Evolutionary conservation across 2,329 filamentous ascomycete species (phyloP), one percentile per base, ranked within the genome.

Genomic region (Ophiocordyceps sinensis): DNA sequence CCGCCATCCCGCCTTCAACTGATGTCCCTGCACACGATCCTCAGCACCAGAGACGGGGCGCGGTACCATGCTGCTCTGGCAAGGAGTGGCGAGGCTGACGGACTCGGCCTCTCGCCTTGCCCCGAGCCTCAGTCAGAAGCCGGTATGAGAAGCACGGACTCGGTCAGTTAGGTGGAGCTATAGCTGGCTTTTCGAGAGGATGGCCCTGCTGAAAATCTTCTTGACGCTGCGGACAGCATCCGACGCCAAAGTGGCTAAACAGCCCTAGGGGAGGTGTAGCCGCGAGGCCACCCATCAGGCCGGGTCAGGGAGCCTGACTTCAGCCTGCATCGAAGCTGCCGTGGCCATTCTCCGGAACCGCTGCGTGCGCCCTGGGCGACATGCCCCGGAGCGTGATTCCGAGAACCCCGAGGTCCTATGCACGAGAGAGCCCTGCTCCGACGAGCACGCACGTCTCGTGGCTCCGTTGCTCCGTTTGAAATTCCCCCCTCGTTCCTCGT

Each of bases 1-100:
- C 32, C 9, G 14, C 6, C 11, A 41, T 23, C 28, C 28, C 34
- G 31, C 34, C 19, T 31, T 63, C 61, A 63, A 41, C 46, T 65
- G 3, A 59, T 60, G 37, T 51, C 61, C 2, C 51, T 65, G 29
- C 58, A 63, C 35, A 65, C 62, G 52, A 61, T 37, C 54, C 61
- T 2, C 53, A 54, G 13, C 58, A 62, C 41, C 60, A 63, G 37
- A 51, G 53, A 37, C 56, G 56, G 7, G 62, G 62, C 5, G 56
- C 57, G 12, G 61, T 3, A 48, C 50, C 17, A 45, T 62, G 47
- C 47, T 64, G 43, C 41, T 66, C 37, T 43, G 52, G 28, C 60
- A 55, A 53, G 56, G 56, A 3, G 49, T 54, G n/a, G 51, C 53
- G 9, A 54, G 45, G 59, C 62, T 14, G 59, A 63, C 38, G 44